Evolutionary conservation across 176 grass and related monocot genomes (phyloP).

Genomic region (Metroxylon sagu): DNA sequence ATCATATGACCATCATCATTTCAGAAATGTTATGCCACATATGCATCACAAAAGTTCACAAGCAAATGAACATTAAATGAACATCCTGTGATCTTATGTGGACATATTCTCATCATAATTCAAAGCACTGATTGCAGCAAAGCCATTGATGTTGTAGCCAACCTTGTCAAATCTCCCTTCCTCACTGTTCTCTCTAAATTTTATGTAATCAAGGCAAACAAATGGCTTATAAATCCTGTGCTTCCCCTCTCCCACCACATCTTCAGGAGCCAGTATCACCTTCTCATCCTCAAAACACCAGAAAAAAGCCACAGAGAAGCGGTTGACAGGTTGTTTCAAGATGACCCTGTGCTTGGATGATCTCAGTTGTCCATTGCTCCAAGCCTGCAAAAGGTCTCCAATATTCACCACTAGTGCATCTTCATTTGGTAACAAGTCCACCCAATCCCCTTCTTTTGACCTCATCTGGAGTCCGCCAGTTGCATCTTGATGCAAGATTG

Average conservation of each 20-base stretch:
- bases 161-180: neutral
- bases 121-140: neutral
- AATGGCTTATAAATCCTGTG: neutral
- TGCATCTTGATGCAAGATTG: slow-evolving; percentile 2
- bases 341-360: slow-evolving; percentile 2
- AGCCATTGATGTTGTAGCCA: neutral
- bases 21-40: too few relatives aligned
- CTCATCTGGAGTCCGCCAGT: neutral
- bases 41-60: too few relatives aligned
- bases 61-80: too few relatives aligned
- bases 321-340: neutral
- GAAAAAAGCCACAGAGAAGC: neutral
- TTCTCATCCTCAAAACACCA: slow-evolving; percentile 14
- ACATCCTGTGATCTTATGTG: too few relatives aligned
- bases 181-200: neutral
- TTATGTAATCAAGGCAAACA: slow-evolving; percentile 7
- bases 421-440: neutral
- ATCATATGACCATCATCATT: too few relatives aligned
- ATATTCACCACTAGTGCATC: neutral
- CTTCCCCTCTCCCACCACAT: neutral
- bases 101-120: too few relatives aligned
- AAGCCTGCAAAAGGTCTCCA: slow-evolving; percentile 12
- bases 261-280: neutral
- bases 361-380: slow-evolving; percentile 1
- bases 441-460: slow-evolving; percentile 2